Evolutionary conservation across 345 rosid genomes (phyloP).

Genomic region (Trapa bicornis): DNA sequence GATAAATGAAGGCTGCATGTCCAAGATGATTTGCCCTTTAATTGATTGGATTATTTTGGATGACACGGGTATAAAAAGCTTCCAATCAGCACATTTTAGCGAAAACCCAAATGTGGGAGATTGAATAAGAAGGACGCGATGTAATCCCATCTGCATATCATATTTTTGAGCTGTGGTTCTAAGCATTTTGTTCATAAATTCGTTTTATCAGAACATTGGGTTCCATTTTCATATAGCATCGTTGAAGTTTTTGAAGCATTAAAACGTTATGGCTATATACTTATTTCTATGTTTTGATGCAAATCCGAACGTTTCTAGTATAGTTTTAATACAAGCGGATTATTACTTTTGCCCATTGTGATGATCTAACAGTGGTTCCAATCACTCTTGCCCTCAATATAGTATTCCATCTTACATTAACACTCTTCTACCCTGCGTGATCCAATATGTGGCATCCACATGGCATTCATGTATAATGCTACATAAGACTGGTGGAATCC

Average conservation of each 20-base stretch:
- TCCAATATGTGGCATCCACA: too few species aligned
- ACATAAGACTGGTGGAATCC: too few species aligned
- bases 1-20: background rate
- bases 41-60: background rate
- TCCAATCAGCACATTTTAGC: background rate
- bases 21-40: background rate
- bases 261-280: background rate
- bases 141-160: background rate
- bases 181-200: background rate
- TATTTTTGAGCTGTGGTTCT: background rate
- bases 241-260: background rate
- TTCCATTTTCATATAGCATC: background rate
- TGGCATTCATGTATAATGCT: too few species aligned
- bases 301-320: too few species aligned
- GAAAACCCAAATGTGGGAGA: background rate
- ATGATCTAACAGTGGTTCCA: too few species aligned
- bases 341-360: too few species aligned
- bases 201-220: background rate
- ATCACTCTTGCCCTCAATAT: too few species aligned
- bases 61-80: background rate
- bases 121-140: background rate
- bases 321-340: too few species aligned
- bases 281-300: too few species aligned
- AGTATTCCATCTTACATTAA: too few species aligned
- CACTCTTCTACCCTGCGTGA: too few species aligned